Evolutionary conservation across 176 grass and related monocot genomes (phyloP).

Genomic region (Oryza nivara): DNA sequence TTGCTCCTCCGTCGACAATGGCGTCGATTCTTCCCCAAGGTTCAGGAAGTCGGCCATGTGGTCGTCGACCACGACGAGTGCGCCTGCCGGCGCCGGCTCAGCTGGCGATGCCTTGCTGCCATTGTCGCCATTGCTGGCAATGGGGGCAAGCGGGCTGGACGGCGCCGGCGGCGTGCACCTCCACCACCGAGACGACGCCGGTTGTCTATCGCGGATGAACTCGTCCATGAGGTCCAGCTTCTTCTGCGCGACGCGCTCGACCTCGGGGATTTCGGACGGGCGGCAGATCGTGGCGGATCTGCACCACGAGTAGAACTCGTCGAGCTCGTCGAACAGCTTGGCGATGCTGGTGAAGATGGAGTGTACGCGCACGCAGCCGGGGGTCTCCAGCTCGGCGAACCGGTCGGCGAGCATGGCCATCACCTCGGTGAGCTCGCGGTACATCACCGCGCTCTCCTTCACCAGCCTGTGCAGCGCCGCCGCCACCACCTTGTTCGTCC

Average conservation of each 20-base stretch:
- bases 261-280: constrained; percentile 54
- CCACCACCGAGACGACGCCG: background rate
- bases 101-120: background rate
- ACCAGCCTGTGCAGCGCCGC: constrained; percentile 54
- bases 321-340: constrained; percentile 70
- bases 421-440: constrained; percentile 60
- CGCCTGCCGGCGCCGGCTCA: background rate
- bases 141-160: background rate
- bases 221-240: constrained; percentile 84
- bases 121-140: constrained; percentile 2
- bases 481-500: constrained; percentile 49
- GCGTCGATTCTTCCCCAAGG: constrained; percentile 43
- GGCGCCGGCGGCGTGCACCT: background rate
- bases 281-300: constrained; percentile 52
- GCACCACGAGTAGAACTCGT: constrained; percentile 64
- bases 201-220: constrained; percentile 62
- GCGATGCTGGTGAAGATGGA: constrained; percentile 52
- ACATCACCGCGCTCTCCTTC: constrained; percentile 76
- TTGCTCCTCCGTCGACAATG: constrained; percentile 42
- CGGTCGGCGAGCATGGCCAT: constrained; percentile 63
- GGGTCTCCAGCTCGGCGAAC: constrained; percentile 56
- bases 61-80: background rate
- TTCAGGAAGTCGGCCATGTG: constrained; percentile 55
- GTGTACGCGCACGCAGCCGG: constrained; percentile 54
- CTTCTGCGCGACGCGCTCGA: constrained; percentile 60